Evolutionary conservation across 176 grass and related monocot species (phyloP).

Genomic region (Cenchrus americanus): DNA sequence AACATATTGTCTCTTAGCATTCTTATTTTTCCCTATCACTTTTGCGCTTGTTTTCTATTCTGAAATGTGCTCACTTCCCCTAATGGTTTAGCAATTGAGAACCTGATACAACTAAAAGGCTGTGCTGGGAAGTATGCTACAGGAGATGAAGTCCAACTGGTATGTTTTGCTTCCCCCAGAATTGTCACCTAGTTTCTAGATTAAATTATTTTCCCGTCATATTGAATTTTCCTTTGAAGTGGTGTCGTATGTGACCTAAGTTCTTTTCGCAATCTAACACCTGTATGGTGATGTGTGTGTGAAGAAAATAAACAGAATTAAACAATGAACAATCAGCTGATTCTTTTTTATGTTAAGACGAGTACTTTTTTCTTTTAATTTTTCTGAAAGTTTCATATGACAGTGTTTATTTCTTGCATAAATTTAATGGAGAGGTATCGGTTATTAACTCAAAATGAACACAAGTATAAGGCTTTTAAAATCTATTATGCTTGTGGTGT

Average conservation of each 20-base stretch:
- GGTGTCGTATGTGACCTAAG: not conserved
- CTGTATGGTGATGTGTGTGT: not conserved
- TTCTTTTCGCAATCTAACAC: not conserved
- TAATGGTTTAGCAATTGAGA: constrained; percentile 66
- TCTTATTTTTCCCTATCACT: not conserved
- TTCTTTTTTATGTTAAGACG: not conserved
- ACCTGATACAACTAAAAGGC: constrained; percentile 53
- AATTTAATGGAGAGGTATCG: not conserved
- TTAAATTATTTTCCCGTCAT: not conserved
- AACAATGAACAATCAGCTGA: not conserved
- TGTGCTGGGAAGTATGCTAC: constrained; percentile 71
- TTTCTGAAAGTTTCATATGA: not conserved
- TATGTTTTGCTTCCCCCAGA: constrained; percentile 35
- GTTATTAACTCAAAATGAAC: not conserved
- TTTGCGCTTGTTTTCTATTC: constrained; percentile 3
- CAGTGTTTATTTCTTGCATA: not conserved
- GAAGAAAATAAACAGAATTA: not conserved
- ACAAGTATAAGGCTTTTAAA: not conserved
- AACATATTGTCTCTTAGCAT: not conserved
- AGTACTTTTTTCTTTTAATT: not conserved
- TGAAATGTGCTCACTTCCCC: constrained; percentile 6
- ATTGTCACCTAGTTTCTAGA: not conserved
- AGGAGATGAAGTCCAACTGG: constrained; percentile 81
- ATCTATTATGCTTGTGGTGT: not conserved
- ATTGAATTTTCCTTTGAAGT: not conserved